phyloP scores from a whole-genome alignment of 257 asterid genomes.

The Capsicum rhomboideum region DNA sequence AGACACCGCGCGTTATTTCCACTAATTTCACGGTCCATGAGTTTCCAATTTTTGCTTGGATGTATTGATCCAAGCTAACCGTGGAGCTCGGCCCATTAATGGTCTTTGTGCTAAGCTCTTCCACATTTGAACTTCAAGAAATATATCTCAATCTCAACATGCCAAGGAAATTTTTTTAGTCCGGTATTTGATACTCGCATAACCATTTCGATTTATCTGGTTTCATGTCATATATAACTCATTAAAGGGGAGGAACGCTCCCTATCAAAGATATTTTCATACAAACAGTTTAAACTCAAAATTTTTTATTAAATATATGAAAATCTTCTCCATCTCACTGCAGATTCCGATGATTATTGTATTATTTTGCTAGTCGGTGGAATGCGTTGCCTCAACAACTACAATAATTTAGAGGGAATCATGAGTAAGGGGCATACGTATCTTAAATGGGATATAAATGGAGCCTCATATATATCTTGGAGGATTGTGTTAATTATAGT shows the following conservation, averaged over 20 bases:
- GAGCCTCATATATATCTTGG: neutral
- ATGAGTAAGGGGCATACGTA: neutral
- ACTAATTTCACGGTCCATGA: neutral
- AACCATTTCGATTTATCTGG: too few relatives aligned
- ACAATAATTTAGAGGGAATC: neutral
- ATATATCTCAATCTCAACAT: too few relatives aligned
- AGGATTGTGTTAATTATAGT: neutral
- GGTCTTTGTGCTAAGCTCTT: too few relatives aligned
- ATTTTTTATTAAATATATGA: neutral
- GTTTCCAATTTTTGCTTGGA: neutral
- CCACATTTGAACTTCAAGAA: too few relatives aligned
- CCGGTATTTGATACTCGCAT: too few relatives aligned
- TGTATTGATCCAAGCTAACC: neutral
- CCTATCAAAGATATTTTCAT: too few relatives aligned
- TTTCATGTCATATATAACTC: too few relatives aligned
- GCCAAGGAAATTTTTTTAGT: too few relatives aligned
- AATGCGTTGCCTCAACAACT: neutral
- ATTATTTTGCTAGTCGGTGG: neutral
- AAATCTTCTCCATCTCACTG: neutral
- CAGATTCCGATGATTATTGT: neutral
- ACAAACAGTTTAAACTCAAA: neutral
- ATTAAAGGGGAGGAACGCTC: too few relatives aligned
- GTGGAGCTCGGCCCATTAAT: neutral
- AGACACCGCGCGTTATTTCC: too few relatives aligned
- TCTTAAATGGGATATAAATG: neutral